These are phyloP conservation scores for Tylopilus intermedius DNA, from an alignment of 768 basidiomycete species.

Conservation along the genomic window DNA sequence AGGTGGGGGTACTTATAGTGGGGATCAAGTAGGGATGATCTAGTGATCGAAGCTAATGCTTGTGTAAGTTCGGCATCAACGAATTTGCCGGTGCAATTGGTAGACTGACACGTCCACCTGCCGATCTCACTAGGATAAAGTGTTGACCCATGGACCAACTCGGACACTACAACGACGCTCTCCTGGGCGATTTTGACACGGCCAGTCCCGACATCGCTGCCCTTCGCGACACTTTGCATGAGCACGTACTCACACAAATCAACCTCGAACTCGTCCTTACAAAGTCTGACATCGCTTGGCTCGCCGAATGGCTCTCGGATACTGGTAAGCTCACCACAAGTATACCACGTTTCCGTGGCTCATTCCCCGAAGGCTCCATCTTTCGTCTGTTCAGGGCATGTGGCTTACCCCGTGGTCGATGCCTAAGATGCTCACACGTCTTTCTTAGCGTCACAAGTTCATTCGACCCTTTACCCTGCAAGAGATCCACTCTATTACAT, in stretches of 20 bases:
- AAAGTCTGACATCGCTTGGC: conserved; percentile 45
- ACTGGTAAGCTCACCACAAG: conserved; percentile 39
- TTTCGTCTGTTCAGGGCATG: conserved; percentile 62
- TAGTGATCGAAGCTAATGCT: too few species aligned
- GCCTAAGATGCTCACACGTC: background rate
- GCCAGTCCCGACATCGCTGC: conserved; percentile 43
- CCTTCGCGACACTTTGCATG: conserved; percentile 48
- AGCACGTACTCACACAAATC: conserved; percentile 57
- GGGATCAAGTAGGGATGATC: background rate
- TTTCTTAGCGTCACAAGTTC: conserved; percentile 58
- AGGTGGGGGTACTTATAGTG: background rate
- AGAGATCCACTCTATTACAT: conserved; percentile 47
- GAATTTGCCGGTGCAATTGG: background rate
- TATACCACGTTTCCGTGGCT: background rate
- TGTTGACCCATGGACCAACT: conserved; percentile 17
- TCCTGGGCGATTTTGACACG: conserved; percentile 47
- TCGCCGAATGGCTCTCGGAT: conserved; percentile 61
- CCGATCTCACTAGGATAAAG: background rate
- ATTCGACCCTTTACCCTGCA: conserved; percentile 58
- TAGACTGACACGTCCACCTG: too few species aligned
- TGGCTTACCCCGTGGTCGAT: conserved; percentile 2
- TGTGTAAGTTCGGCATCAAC: background rate
- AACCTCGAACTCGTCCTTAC: conserved; percentile 52
- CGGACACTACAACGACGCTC: conserved; percentile 40
- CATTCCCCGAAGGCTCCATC: conserved; percentile 38